Base-by-base conservation (phyloP, 345 rosid species). In the Arabidopsis thaliana region DNA sequence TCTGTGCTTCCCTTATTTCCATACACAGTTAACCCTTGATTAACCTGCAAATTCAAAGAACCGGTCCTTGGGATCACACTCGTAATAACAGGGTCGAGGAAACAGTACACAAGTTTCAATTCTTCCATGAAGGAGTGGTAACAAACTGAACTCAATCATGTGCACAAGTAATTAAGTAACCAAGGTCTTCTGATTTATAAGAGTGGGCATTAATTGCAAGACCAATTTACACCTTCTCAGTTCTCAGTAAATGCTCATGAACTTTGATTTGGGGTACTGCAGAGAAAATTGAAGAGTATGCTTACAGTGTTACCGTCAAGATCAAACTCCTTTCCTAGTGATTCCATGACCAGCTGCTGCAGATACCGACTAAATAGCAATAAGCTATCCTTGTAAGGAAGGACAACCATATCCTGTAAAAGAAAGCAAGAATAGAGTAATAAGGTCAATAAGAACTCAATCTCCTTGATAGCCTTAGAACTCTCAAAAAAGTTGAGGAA, bases 1-100 rank as follows among this genome's bases (percentile, higher is more conserved):
- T 95, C 97, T 45, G 99, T 95, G 88, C 99, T 95, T 68, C 99
- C 99, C 84, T 95, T 95, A 81, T 95, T 95, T 80, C 99, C 99
- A 77, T 95, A 95, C 23, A 95, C 99, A 58, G 90, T 76, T 74
- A 92, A 81, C 70, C 97, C 99, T 85, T 95, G 99, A 86, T 92
- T 90, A 55, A 95, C 99, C 99, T 95, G 85, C 64, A 67, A 73
- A 80, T 71, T 67, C 58, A 77, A 64, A 74, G 66, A 45, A 36
- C 40, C 30, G 38, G 41, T 69, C 71, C 20, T 53, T 72, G 13
- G 48, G 42, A 67, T 67, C 55, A 67, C 23, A 72, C 10, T 66
- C 4, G 28, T 34, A 55, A 50, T 34, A 73, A 24, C 46, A 59
- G 38, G 68, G 24, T 51, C 59, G 73, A 41, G 38, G 58, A 71